These are phyloP conservation scores for Anisodus tanguticus DNA, from an alignment of 257 asterid species.

Conservation along the genomic window DNA sequence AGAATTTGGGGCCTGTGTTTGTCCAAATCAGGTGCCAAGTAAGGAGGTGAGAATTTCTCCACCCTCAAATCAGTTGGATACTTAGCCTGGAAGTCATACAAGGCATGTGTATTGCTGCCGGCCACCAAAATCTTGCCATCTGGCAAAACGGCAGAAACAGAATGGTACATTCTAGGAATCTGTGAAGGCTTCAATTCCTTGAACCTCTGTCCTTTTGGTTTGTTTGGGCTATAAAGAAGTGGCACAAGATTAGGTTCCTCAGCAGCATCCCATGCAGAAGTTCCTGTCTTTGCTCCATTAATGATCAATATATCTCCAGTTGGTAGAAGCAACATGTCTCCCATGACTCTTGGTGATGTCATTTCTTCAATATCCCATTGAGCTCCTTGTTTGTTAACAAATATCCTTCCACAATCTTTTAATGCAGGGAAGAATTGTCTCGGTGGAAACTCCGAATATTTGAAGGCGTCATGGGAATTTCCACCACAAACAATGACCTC, in stretches of 20 bases:
- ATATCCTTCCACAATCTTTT: conserved; percentile 68
- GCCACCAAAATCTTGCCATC: conserved; percentile 69
- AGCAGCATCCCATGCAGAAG: conserved; percentile 83
- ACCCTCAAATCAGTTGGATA: conserved; percentile 74
- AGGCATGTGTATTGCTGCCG: conserved; percentile 78
- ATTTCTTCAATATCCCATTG: conserved; percentile 74
- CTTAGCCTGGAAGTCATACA: conserved; percentile 48
- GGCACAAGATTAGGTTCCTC: conserved; percentile 63
- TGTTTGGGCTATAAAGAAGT: conserved; percentile 59
- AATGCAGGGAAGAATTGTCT: conserved; percentile 58
- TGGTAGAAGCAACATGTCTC: conserved; percentile 74
- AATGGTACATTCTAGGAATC: conserved; percentile 89
- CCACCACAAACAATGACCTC: conserved; percentile 89
- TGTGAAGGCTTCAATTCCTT: conserved; percentile 46
- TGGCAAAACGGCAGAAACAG: conserved; percentile 61
- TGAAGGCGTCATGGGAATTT: conserved; percentile 58
- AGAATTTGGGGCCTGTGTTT: conserved; percentile 44
- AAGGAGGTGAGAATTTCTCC: conserved; percentile 85
- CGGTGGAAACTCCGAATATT: conserved; percentile 45
- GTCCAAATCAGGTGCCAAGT: conserved; percentile 54
- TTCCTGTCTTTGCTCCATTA: conserved; percentile 73
- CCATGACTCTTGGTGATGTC: conserved; percentile 83
- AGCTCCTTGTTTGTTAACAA: conserved; percentile 34
- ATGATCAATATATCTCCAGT: conserved; percentile 67
- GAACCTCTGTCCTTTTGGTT: conserved; percentile 53